These are phyloP conservation scores for Rubia balearica DNA, from an alignment of 305 asterid species.

Conservation along the genomic window DNA sequence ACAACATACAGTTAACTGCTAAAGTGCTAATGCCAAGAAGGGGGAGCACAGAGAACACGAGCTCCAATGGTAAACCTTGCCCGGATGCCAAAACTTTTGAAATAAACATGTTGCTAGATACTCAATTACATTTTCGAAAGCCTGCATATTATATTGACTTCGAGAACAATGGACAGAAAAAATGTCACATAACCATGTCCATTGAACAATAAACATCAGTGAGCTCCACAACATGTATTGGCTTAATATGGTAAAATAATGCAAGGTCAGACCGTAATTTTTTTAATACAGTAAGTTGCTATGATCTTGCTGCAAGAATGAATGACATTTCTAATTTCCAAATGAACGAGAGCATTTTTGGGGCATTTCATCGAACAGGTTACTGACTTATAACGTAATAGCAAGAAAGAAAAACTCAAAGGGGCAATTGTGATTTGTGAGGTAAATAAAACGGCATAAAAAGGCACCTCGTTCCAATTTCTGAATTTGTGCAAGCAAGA, in stretches of 20 bases:
- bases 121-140: neutral
- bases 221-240: neutral
- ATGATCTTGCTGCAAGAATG: neutral
- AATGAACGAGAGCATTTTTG: neutral
- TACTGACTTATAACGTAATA: neutral
- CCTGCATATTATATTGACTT: neutral
- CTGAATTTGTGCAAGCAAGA: slow-evolving; percentile 55
- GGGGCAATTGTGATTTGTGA: neutral
- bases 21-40: neutral
- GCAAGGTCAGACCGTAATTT: no score
- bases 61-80: neutral
- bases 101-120: neutral
- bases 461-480: slow-evolving; percentile 73
- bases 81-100: neutral
- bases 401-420: neutral
- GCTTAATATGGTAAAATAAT: neutral
- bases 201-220: no score
- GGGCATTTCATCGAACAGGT: neutral
- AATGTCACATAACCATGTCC: neutral
- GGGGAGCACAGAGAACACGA: neutral
- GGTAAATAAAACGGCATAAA: neutral
- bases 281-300: neutral
- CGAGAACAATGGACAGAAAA: neutral
- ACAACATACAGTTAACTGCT: neutral
- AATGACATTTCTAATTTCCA: neutral